These are phyloP conservation scores for Colletotrichum orbiculare DNA, from an alignment of 2,329 filamentous ascomycete genomes.

Conservation along the genomic window DNA sequence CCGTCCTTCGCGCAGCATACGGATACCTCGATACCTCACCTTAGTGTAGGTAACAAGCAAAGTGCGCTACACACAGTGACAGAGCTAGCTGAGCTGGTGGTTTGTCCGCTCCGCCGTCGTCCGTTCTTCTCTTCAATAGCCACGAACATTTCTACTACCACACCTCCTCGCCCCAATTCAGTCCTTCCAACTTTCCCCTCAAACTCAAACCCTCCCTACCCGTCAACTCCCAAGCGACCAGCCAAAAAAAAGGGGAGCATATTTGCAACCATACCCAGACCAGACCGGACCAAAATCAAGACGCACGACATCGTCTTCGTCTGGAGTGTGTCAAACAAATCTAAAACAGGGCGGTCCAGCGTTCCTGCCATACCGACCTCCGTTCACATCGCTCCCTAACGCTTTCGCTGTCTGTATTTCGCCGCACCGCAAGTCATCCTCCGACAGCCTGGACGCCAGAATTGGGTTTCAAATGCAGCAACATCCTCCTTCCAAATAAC, in stretches of 20 bases:
- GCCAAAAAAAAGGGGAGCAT: neutral
- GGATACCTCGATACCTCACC: too few relatives aligned
- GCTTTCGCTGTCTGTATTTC: constrained; percentile 15
- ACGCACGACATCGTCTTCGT: constrained; percentile 35
- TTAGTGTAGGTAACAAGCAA: too few relatives aligned
- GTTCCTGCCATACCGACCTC: constrained; percentile 13
- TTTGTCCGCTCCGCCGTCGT: constrained; percentile 30
- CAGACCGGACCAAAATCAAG: constrained; percentile 16
- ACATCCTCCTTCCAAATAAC: constrained; percentile 32
- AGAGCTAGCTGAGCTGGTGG: neutral
- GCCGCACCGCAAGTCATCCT: constrained; percentile 31
- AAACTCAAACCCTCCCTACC: neutral
- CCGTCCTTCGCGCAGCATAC: too few relatives aligned
- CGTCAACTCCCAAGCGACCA: neutral
- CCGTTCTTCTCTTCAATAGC: constrained; percentile 27
- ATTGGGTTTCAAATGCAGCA: constrained; percentile 37
- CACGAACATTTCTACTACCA: constrained; percentile 4
- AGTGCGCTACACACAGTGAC: too few relatives aligned
- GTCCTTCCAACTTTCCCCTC: neutral
- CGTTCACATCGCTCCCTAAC: neutral
- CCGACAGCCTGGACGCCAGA: constrained; percentile 36
- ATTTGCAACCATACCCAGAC: constrained; percentile 25
- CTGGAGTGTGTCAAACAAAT: constrained; percentile 36
- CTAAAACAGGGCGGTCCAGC: constrained; percentile 34
- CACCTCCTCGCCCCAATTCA: neutral